phyloP scores from a whole-genome alignment of 1,284 basidiomycete genomes.

The Ceratobasidium sp. region DNA sequence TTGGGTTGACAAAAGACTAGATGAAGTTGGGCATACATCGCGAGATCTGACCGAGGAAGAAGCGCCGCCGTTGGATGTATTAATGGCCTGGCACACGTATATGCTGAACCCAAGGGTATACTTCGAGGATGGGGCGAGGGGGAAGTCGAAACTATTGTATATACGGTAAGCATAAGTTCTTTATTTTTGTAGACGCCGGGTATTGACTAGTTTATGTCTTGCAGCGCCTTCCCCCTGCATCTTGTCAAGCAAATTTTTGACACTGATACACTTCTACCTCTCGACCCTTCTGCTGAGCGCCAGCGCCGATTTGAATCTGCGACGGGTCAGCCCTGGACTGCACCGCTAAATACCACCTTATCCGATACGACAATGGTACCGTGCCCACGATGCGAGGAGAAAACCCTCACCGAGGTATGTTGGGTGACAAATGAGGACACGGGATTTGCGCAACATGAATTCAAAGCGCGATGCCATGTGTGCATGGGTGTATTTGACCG shows the following conservation, averaged over 20 bases:
- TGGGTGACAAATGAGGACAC: constrained; percentile 45
- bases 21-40: neutral
- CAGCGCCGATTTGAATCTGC: constrained; percentile 43
- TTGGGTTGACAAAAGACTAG: constrained; percentile 44
- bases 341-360: constrained; percentile 11
- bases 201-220: neutral
- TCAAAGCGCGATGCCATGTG: constrained; percentile 39
- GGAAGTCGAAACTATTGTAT: constrained; percentile 30
- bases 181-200: neutral
- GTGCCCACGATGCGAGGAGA: constrained; percentile 44
- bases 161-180: constrained; percentile 32
- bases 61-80: constrained; percentile 65
- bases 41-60: constrained; percentile 36
- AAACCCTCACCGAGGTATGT: constrained; percentile 30
- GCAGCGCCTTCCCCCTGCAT: constrained; percentile 49
- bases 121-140: constrained; percentile 49
- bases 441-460: constrained; percentile 45
- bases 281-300: constrained; percentile 44
- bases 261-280: constrained; percentile 43
- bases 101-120: constrained; percentile 57
- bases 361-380: constrained; percentile 32
- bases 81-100: constrained; percentile 69
- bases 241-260: constrained; percentile 46
- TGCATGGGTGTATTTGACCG: constrained; percentile 39
- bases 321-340: constrained; percentile 42